A percentile compares a stretch with the other conserved stretches of the same genome.
These are phyloP conservation scores for Malus domestica DNA, from an alignment of 306 rosid species.

Conservation along the genomic window DNA sequence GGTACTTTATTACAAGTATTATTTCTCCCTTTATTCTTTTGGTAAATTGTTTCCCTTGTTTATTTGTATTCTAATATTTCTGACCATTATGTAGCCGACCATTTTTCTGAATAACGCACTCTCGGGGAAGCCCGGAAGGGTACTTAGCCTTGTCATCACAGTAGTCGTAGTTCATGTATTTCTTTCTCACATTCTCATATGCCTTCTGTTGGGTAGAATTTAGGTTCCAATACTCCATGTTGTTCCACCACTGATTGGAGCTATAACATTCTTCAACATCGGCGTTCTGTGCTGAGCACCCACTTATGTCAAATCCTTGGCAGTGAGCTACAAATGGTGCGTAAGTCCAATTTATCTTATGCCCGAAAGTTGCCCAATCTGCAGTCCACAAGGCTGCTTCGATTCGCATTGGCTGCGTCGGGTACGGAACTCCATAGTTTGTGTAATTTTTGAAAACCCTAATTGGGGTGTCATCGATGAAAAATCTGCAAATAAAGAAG, in stretches of 20 bases:
- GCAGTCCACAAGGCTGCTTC: constrained; percentile 45
- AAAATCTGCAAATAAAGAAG: constrained; percentile 19
- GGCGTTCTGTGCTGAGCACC: constrained; percentile 19
- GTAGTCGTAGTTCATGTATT: constrained; percentile 40
- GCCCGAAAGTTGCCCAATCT: constrained; percentile 43
- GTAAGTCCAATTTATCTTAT: constrained; percentile 34
- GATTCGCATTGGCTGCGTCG: constrained; percentile 40
- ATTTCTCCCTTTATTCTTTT: background rate
- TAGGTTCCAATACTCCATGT: constrained; percentile 18
- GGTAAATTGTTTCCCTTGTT: background rate
- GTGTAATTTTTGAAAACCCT: constrained; percentile 38
- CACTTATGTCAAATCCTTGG: constrained; percentile 32
- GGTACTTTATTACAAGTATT: background rate
- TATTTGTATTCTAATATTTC: background rate
- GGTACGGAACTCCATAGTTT: constrained; percentile 23
- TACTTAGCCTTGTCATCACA: constrained; percentile 32
- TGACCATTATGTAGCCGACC: background rate
- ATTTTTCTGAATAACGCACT: constrained; percentile 20
- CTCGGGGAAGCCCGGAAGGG: constrained; percentile 31
- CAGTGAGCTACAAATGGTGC: constrained; percentile 52
- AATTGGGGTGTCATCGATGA: constrained; percentile 37
- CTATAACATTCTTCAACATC: constrained; percentile 20
- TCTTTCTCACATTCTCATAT: constrained; percentile 26
- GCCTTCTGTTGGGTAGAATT: background rate
- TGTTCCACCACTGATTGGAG: constrained; percentile 38